These are phyloP conservation scores for Nymphaea thermarum DNA, from an alignment of 164 flowering plant species.

Conservation along the genomic window DNA sequence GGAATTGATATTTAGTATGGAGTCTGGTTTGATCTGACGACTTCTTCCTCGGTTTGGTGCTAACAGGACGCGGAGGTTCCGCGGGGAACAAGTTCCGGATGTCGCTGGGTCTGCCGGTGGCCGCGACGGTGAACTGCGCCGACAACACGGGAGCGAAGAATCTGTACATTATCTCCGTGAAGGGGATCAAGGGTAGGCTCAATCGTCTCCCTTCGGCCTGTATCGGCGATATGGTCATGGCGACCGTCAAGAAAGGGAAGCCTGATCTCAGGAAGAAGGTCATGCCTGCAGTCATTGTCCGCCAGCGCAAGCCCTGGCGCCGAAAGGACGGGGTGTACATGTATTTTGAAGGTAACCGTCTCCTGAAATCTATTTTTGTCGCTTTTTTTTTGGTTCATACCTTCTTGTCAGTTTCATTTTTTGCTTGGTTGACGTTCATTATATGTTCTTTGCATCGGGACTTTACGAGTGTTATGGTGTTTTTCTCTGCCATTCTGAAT, in stretches of 20 bases:
- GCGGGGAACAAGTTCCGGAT: slow-evolving; percentile 81
- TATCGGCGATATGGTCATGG: slow-evolving; percentile 83
- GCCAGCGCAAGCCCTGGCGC: slow-evolving; percentile 85
- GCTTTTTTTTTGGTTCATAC: not conserved
- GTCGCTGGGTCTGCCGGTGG: slow-evolving; percentile 85
- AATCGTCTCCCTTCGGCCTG: slow-evolving; percentile 70
- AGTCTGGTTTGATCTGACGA: not conserved
- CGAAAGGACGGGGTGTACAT: slow-evolving; percentile 75
- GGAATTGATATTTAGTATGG: not conserved
- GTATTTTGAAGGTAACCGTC: slow-evolving; percentile 55
- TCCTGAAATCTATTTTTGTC: not conserved
- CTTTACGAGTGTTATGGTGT: too few species aligned
- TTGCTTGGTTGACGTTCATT: not conserved
- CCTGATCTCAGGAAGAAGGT: slow-evolving; percentile 81
- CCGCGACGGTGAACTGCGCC: slow-evolving; percentile 75
- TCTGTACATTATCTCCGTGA: slow-evolving; percentile 70
- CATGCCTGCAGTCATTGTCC: slow-evolving; percentile 46
- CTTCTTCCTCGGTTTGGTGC: not conserved
- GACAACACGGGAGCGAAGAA: slow-evolving; percentile 79
- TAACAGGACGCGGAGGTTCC: slow-evolving; percentile 60
- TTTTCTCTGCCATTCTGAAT: too few species aligned
- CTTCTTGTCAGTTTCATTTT: not conserved
- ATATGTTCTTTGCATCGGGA: too few species aligned
- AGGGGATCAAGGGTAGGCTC: slow-evolving; percentile 69
- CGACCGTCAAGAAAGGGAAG: slow-evolving; percentile 77